Conservation (phyloP, 345 rosid genomes). For the Eucalyptus sideroxylon region DNA sequence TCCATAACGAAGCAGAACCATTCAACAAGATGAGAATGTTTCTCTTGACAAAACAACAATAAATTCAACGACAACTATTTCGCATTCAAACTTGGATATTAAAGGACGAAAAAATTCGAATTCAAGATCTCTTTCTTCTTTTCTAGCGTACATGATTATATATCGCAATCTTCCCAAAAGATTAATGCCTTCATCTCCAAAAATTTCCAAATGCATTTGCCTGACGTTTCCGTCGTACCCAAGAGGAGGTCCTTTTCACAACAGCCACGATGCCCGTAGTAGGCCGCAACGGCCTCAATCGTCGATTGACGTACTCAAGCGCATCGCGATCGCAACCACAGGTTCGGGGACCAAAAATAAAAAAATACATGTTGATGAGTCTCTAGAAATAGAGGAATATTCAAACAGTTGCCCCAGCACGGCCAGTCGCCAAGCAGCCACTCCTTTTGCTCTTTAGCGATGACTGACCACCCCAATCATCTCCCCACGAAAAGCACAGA, state of each 20-base stretch:
- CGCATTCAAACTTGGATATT: background rate
- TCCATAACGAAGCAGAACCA: background rate
- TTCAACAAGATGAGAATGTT: background rate
- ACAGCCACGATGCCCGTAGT: background rate
- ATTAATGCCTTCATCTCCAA: background rate
- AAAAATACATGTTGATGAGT: background rate
- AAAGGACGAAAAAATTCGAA: background rate
- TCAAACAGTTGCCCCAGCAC: background rate
- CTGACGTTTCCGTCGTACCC: background rate
- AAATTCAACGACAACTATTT: background rate
- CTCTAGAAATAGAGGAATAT: background rate
- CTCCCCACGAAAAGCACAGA: background rate
- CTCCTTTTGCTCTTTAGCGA: background rate
- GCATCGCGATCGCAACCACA: background rate
- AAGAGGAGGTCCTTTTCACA: background rate
- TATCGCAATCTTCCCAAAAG: background rate
- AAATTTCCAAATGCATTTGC: background rate
- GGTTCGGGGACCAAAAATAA: background rate
- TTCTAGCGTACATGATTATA: background rate
- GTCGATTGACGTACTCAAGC: background rate
- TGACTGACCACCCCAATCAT: background rate
- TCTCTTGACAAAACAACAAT: background rate
- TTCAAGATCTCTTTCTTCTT: background rate
- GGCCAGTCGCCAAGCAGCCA: background rate
- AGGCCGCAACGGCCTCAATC: background rate